Percentiles rank a stretch among this genome's conserved stretches.
Conservation (phyloP, 495 filamentous ascomycete genomes). For the Usnea hakonensis region DNA sequence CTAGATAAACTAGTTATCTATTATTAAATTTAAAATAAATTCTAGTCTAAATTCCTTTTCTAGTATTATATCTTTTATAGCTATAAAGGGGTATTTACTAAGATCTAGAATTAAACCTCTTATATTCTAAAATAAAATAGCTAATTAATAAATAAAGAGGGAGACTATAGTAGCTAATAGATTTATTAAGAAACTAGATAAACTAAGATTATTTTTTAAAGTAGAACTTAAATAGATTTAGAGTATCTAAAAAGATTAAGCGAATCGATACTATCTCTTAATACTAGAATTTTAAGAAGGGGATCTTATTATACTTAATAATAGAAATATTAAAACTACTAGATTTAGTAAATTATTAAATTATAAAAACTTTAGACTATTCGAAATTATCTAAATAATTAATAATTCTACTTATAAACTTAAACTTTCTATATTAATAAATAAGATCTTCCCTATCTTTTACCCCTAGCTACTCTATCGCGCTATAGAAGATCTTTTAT, state of each 20-base stretch:
- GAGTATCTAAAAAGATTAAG: neutral
- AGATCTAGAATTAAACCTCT: neutral
- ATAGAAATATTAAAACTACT: neutral
- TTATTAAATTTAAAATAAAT: slow-evolving; percentile 12
- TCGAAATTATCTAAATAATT: neutral
- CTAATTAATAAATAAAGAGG: neutral
- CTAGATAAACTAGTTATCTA: slow-evolving; percentile 9
- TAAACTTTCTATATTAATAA: neutral
- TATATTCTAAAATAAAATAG: neutral
- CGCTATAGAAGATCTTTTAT: neutral
- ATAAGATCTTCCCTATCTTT: neutral
- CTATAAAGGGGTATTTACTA: neutral
- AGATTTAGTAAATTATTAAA: neutral
- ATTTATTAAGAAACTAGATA: neutral
- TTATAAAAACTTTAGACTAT: neutral
- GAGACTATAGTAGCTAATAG: neutral
- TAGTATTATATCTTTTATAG: neutral
- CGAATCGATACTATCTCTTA: neutral
- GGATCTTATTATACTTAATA: neutral
- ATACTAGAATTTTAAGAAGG: neutral
- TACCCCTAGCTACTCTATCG: neutral
- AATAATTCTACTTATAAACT: neutral
- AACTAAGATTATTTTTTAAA: neutral
- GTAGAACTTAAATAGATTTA: neutral
- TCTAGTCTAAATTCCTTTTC: neutral